Conservation (phyloP, 352 stramenopile genomes). For the Phytophthora multivora region DNA sequence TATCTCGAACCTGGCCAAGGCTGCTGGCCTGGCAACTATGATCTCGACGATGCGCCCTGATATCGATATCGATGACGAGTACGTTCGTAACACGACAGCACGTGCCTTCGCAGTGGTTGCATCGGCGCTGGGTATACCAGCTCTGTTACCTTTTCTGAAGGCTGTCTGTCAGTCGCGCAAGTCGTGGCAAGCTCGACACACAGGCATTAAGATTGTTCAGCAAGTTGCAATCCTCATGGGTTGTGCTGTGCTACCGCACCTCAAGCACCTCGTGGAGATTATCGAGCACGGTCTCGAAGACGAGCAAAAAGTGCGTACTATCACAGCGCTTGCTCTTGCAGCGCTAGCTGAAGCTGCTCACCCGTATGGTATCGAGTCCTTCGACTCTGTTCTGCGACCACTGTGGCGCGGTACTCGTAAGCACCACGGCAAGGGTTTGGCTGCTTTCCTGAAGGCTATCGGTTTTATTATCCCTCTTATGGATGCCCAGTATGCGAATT, state of each 20-base stretch:
- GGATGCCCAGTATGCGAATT: slow-evolving; percentile 99
- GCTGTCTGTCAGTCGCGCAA: slow-evolving; percentile 98
- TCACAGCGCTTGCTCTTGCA: slow-evolving; percentile 97
- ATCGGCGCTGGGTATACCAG: slow-evolving; percentile 97
- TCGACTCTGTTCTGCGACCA: slow-evolving; percentile 97
- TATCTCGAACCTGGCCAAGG: slow-evolving; percentile 99
- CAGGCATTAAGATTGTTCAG: slow-evolving; percentile 99
- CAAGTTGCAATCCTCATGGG: slow-evolving; percentile 99
- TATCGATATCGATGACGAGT: slow-evolving; percentile 99
- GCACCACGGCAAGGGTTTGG: slow-evolving; percentile 97
- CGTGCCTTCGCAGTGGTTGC: slow-evolving; percentile 99
- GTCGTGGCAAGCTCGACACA: slow-evolving; percentile 99
- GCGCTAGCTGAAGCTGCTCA: slow-evolving; percentile 97
- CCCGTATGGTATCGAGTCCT: slow-evolving; percentile 99
- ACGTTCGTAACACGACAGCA: slow-evolving; percentile 98
- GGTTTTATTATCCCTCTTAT: slow-evolving; percentile 99
- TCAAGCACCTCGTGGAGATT: slow-evolving; percentile 98
- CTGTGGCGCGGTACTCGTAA: slow-evolving; percentile 98
- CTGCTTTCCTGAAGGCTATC: slow-evolving; percentile 99
- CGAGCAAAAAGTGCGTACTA: slow-evolving; percentile 98
- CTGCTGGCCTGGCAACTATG: slow-evolving; percentile 98
- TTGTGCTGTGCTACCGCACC: slow-evolving; percentile 97
- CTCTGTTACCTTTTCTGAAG: slow-evolving; percentile 98
- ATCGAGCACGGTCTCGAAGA: slow-evolving; percentile 98
- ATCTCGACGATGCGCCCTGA: slow-evolving; percentile 99